Conservation (phyloP, 495 filamentous ascomycete species). For the Penicillium mononematosum region DNA sequence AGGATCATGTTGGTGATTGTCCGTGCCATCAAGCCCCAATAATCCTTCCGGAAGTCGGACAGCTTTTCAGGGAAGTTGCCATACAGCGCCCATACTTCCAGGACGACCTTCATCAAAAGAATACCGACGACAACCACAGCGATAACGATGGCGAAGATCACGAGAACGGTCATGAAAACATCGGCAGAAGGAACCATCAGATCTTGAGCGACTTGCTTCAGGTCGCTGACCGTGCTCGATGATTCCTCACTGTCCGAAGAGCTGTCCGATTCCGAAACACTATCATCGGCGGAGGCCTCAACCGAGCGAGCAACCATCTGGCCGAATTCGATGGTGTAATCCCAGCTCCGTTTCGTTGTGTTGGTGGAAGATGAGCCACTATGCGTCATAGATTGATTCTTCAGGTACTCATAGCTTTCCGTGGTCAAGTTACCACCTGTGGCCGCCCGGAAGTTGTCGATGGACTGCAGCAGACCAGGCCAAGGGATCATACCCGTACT, state of each 20-base stretch:
- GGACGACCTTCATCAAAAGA: conserved; percentile 84
- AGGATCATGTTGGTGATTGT: conserved; percentile 91
- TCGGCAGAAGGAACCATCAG: conserved; percentile 82
- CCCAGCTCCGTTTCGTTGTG: conserved; percentile 51
- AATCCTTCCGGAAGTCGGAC: conserved; percentile 85
- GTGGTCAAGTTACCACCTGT: conserved; percentile 87
- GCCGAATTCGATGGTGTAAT: conserved; percentile 42
- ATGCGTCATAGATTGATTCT: conserved; percentile 49
- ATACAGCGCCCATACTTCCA: conserved; percentile 89
- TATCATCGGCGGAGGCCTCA: conserved; percentile 49
- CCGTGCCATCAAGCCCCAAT: conserved; percentile 86
- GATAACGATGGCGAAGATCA: conserved; percentile 85
- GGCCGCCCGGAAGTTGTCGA: conserved; percentile 75
- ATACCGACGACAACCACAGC: conserved; percentile 84
- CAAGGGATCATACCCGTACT: conserved; percentile 83
- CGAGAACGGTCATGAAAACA: conserved; percentile 92
- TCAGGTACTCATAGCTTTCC: conserved; percentile 72
- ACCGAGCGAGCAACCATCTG: conserved; percentile 53
- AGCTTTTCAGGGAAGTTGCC: conserved; percentile 81
- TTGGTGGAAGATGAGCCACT: conserved; percentile 41
- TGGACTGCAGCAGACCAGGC: conserved; percentile 73
- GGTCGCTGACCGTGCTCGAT: conserved; percentile 58
- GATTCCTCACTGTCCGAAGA: conserved; percentile 36
- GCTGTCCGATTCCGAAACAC: conserved; percentile 43
- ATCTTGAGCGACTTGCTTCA: conserved; percentile 73